Evolutionary conservation across 2,329 filamentous ascomycete species (phyloP), one percentile per base, ranked within the genome.

Genomic region (Aspergillus glaucus): DNA sequence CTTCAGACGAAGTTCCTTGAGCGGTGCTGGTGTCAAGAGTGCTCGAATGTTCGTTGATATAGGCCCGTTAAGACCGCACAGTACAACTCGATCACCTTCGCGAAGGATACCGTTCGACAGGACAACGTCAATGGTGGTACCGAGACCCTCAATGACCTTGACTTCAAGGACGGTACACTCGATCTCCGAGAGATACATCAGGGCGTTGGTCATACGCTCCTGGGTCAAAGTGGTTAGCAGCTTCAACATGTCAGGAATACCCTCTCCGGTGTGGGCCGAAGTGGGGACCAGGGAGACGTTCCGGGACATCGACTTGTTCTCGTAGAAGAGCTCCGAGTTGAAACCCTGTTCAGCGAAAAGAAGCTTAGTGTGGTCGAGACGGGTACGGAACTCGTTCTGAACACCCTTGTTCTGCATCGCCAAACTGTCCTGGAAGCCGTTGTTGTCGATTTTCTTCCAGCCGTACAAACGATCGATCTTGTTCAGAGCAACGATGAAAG

Each of bases 401-500:
- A 96, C 91, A 45, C 87, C 85, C 75, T 92, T 93, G 76, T 84
- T 94, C 74, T 98, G 93, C 62, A 94, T 79, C 37, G 82, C 82
- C 68, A 98, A 76, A 72, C 86, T 92, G 69, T 97, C 92, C 63
- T 89, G 84, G 81, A 98, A 97, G 51, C 93, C 93, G 67, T 98
- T 98, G 81, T 98, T 95, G 64, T 93, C 90, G 53, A 96, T 89
- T 76, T 92, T 90, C 79, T 95, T 95, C 93, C 94, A 98, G 67
- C 89, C 90, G 68, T 96, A 98, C 14, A 98, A 84, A 81, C 93
- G 90, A 82, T 98, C 93, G 59, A 98, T 97, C 79, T 98, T 98
- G 85, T 98, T 98, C 65, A 98, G 79, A 1, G 94, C 94, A 37
- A 98, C 94, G 59, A 98, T 95, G 76, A 98, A 98, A 4, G 93